A percentile compares a stretch with the other conserved stretches of the same genome.
These are phyloP conservation scores for Xylaria nigripes DNA, from an alignment of 495 filamentous ascomycete species.

Conservation along the genomic window DNA sequence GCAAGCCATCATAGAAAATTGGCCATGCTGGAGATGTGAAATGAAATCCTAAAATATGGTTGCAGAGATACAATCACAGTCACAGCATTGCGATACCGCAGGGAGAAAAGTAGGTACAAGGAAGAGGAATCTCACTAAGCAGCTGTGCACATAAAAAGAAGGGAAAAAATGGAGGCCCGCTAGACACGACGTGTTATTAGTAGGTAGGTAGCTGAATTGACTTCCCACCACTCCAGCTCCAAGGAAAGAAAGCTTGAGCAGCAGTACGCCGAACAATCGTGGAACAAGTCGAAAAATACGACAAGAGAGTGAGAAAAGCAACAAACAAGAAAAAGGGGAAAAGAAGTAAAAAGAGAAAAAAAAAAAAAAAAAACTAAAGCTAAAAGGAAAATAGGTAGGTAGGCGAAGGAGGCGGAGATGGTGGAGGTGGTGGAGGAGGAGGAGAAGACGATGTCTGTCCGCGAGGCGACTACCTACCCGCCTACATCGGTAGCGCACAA, in stretches of 20 bases:
- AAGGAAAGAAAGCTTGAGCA: not conserved
- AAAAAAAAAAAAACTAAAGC: too few species aligned
- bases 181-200: not conserved
- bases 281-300: not conserved
- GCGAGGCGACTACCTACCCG: too few species aligned
- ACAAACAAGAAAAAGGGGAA: not conserved
- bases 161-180: not conserved
- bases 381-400: not conserved
- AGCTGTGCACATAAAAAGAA: conserved; percentile 2
- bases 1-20: not conserved
- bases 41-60: not conserved
- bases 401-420: not conserved
- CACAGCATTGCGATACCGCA: not conserved
- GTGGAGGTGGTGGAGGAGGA: not conserved
- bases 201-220: too few species aligned
- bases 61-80: not conserved
- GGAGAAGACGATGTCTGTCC: not conserved
- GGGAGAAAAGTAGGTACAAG: not conserved
- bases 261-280: not conserved
- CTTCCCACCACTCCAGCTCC: not conserved
- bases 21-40: not conserved
- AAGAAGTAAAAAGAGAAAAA: not conserved
- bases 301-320: not conserved
- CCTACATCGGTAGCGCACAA: too few species aligned
- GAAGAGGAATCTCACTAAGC: conserved; percentile 3